Conservation (phyloP, 352 stramenopile genomes). For the Peronospora belbahrii region DNA sequence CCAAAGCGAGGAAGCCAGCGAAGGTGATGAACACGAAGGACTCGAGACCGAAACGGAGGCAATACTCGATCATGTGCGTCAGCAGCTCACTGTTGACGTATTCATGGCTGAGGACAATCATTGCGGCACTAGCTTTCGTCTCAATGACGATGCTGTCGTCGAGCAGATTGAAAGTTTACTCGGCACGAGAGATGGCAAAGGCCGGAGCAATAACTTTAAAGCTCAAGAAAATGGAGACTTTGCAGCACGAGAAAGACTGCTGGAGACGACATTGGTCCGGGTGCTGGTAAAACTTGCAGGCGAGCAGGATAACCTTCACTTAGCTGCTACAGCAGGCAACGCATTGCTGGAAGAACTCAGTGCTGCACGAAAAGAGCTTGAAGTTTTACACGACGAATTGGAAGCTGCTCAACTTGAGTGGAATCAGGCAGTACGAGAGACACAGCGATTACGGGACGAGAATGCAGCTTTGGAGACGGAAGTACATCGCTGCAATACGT, state of each 20-base stretch:
- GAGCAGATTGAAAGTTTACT: neutral
- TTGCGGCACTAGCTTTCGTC: neutral
- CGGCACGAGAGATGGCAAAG: neutral
- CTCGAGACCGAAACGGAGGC: neutral
- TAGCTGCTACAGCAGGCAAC: slow-evolving; percentile 47
- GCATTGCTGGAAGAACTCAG: slow-evolving; percentile 37
- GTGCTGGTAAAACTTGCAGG: slow-evolving; percentile 36
- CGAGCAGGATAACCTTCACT: slow-evolving; percentile 36
- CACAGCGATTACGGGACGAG: slow-evolving; percentile 19
- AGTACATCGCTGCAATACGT: slow-evolving; percentile 17
- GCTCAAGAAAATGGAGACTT: slow-evolving; percentile 7
- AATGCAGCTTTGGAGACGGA: slow-evolving; percentile 27
- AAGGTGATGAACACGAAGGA: slow-evolving; percentile 2
- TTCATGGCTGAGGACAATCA: slow-evolving; percentile 15
- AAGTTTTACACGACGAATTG: slow-evolving; percentile 24
- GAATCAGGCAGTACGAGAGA: slow-evolving; percentile 12
- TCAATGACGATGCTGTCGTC: neutral
- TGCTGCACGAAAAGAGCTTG: slow-evolving; percentile 19
- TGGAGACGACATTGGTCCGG: slow-evolving; percentile 31
- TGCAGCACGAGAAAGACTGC: slow-evolving; percentile 15
- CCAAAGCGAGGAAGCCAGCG: slow-evolving; percentile 5
- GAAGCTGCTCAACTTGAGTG: slow-evolving; percentile 19
- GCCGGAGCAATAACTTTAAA: slow-evolving; percentile 18
- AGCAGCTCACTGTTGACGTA: slow-evolving; percentile 29
- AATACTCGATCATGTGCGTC: slow-evolving; percentile 26